phyloP scores from a whole-genome alignment of 129 eudicot genomes.

The Flaveria sonorensis region DNA sequence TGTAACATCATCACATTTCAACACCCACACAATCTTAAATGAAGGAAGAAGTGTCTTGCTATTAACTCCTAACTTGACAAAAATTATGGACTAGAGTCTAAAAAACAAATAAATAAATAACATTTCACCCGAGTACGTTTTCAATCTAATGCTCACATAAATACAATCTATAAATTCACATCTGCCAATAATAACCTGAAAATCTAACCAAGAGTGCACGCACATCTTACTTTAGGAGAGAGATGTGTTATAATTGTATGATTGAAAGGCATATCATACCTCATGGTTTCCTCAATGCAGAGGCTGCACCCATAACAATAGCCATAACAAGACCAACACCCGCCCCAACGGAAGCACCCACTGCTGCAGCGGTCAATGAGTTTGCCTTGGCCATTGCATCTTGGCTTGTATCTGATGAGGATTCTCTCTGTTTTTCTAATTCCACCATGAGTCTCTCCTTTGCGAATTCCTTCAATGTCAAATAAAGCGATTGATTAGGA shows the following conservation, averaged over 20 bases:
- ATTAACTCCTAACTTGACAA: neutral
- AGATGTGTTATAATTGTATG: neutral
- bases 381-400: constrained; percentile 70
- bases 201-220: constrained; percentile 4
- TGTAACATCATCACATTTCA: neutral
- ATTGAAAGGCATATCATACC: neutral
- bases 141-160: constrained; percentile 20
- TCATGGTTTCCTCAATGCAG: constrained; percentile 96
- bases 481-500: neutral
- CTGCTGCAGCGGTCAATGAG: constrained; percentile 79
- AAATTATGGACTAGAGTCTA: constrained; percentile 7
- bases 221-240: neutral
- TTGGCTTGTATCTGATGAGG: constrained; percentile 41
- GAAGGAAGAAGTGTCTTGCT: constrained; percentile 10
- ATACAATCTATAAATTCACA: constrained; percentile 24
- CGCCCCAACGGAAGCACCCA: constrained; percentile 95
- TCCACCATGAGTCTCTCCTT: constrained; percentile 74
- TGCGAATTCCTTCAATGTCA: constrained; percentile 61
- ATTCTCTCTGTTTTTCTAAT: constrained; percentile 62
- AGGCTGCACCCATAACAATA: constrained; percentile 97
- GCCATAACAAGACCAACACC: constrained; percentile 92
- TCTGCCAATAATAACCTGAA: neutral
- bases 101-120: constrained; percentile 34
- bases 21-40: neutral
- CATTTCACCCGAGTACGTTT: constrained; percentile 2